Base-by-base conservation (phyloP, 2,329 filamentous ascomycete genomes). In the Chalaropsis ovoidea region DNA sequence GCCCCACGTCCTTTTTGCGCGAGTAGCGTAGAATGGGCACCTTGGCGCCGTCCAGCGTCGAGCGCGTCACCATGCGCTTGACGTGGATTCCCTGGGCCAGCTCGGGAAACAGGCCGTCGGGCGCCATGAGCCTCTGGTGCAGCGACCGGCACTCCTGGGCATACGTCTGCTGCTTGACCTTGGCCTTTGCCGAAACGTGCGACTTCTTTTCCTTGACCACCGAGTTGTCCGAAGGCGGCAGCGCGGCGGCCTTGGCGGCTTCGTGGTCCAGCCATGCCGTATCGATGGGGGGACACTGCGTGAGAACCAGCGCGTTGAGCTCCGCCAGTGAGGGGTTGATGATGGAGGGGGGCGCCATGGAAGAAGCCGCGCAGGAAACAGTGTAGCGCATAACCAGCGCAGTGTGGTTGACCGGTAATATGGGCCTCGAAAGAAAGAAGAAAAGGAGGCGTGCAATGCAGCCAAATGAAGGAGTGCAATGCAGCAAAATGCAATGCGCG, bases 261-360 rank as follows among this genome's bases (percentile, higher is more conserved):
- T 79, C 77, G 69, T 75, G 73, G 27, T 71, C 70, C 8, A 77
- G 66, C 77, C 78, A 80, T 54, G 70, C 73, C 19, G 74, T 72
- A 68, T 79, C 72, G 7, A 78, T 69, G 2, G 74, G 73, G 7
- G 78, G 78, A 6, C 76, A 74, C 5, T 68, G 68, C 13, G 69
- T 42, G 42, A 77, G 71, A 56, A 72, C 68, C 58, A 74, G 72
- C 1, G 56, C 52, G 24, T 70, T 62, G 2, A 74, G 68, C 41
- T 47, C 65, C 27, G 52, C 43, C 24, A 67, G 54, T 22, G 65
- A 67, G 54, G 65, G 65, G 43, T 67, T 49, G 39, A 67, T 22
- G 56, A 67, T 64, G 63, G 43, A 54, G 61, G 65, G 62, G 62
- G 65, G 65, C n/a, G 54, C 61, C 65, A 67, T 67, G 27, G 61